phyloP scores from a whole-genome alignment of 2,329 filamentous ascomycete species.

The Escovopsis sp. region DNA sequence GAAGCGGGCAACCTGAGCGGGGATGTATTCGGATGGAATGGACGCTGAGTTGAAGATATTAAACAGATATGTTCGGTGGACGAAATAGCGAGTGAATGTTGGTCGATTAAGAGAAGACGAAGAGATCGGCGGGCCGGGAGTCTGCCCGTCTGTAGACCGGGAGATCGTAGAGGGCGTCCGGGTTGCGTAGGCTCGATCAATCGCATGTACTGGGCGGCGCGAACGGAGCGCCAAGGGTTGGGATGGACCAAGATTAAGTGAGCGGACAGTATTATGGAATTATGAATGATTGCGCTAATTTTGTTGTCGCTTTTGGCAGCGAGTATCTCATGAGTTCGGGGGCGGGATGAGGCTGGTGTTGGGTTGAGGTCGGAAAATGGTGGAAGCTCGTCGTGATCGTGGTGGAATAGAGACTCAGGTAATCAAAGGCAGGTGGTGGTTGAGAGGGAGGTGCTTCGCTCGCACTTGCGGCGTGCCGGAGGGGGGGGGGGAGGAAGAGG shows the following conservation, averaged over 20 bases:
- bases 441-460: too few species aligned
- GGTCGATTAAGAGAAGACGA: background rate
- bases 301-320: background rate
- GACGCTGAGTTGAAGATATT: slow-evolving; percentile 1
- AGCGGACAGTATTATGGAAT: too few species aligned
- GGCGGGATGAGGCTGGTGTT: slow-evolving; percentile 1
- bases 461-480: too few species aligned
- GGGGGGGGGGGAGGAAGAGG: too few species aligned
- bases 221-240: background rate
- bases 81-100: background rate
- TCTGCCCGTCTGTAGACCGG: background rate
- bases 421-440: too few species aligned
- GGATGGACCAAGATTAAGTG: too few species aligned
- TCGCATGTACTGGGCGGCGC: slow-evolving; percentile 2
- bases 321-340: background rate
- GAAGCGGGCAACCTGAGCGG: slow-evolving; percentile 1
- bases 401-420: slow-evolving; percentile 1
- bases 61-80: background rate
- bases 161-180: background rate
- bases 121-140: background rate
- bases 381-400: slow-evolving; percentile 3
- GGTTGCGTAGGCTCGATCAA: background rate
- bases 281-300: background rate
- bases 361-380: slow-evolving; percentile 9
- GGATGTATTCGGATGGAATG: background rate